Percentiles rank a stretch among this genome's conserved stretches.
phyloP scores from a whole-genome alignment of 176 grass and related monocot genomes.

The Themeda triandra region DNA sequence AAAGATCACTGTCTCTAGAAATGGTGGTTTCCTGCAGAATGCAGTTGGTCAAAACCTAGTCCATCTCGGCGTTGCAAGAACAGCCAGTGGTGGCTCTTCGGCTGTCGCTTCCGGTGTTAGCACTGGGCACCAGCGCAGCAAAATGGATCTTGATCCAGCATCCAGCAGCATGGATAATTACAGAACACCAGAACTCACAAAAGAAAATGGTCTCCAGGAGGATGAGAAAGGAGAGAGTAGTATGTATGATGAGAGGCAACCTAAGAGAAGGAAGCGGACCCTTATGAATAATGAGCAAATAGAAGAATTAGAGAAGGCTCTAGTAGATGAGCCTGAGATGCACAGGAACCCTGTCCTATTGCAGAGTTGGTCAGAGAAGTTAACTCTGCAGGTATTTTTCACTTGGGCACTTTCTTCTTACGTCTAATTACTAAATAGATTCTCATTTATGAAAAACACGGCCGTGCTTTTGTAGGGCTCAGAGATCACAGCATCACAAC shows the following conservation, averaged over 20 bases:
- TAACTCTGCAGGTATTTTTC: constrained; percentile 60
- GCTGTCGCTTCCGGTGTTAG: neutral
- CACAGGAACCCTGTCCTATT: constrained; percentile 65
- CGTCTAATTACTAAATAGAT: neutral
- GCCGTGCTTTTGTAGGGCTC: constrained; percentile 61
- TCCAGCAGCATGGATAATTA: constrained; percentile 35
- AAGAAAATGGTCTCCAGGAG: constrained; percentile 60
- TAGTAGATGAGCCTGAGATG: constrained; percentile 91
- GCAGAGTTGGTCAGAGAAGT: constrained; percentile 79
- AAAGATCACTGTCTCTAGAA: constrained; percentile 4
- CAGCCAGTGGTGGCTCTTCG: constrained; percentile 13
- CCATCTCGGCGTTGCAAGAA: constrained; percentile 46
- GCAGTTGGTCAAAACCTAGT: constrained; percentile 55
- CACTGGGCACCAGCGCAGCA: constrained; percentile 25
- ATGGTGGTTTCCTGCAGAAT: constrained; percentile 43
- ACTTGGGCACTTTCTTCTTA: constrained; percentile 24
- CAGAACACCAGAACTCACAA: constrained; percentile 44
- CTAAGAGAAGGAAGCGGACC: constrained; percentile 84
- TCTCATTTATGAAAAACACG: constrained; percentile 29
- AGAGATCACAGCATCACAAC: constrained; percentile 90
- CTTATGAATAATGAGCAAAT: constrained; percentile 92
- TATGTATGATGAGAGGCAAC: constrained; percentile 66
- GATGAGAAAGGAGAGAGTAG: constrained; percentile 66
- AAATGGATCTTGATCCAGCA: constrained; percentile 49
- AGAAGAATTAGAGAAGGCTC: constrained; percentile 73